Percentiles rank a stretch among this genome's conserved stretches.
These are phyloP conservation scores for Melanopsichium pennsylvanicum DNA, from an alignment of 1,284 basidiomycete genomes.

Conservation along the genomic window DNA sequence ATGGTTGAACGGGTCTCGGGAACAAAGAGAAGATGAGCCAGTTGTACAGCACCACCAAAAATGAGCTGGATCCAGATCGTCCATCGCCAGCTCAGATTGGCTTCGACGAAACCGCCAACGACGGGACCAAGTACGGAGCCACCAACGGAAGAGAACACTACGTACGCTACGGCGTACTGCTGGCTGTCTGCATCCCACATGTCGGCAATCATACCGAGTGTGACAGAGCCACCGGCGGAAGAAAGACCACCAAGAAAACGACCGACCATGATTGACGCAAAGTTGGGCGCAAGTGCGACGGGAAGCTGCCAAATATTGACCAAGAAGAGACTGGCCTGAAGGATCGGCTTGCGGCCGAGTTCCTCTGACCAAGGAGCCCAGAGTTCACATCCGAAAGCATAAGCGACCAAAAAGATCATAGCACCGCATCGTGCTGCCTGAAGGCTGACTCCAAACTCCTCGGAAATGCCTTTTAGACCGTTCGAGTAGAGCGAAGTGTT, in stretches of 20 bases:
- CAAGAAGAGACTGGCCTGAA: slow-evolving; percentile 61
- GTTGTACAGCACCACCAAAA: slow-evolving; percentile 66
- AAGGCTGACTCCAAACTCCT: slow-evolving; percentile 63
- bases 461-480: slow-evolving; percentile 53
- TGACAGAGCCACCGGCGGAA: slow-evolving; percentile 67
- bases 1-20: slow-evolving; percentile 67
- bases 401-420: slow-evolving; percentile 67
- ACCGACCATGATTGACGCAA: slow-evolving; percentile 63
- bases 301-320: slow-evolving; percentile 65
- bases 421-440: slow-evolving; percentile 65
- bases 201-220: slow-evolving; percentile 66
- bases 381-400: slow-evolving; percentile 65
- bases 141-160: slow-evolving; percentile 65
- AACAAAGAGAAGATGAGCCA: slow-evolving; percentile 66
- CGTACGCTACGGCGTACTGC: slow-evolving; percentile 63
- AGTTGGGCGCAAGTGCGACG: slow-evolving; percentile 57
- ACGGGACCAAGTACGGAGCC: slow-evolving; percentile 65
- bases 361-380: slow-evolving; percentile 66
- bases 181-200: slow-evolving; percentile 64
- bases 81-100: slow-evolving; percentile 55
- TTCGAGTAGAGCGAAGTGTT: slow-evolving; percentile 66
- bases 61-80: slow-evolving; percentile 67
- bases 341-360: slow-evolving; percentile 61
- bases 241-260: slow-evolving; percentile 65
- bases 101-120: slow-evolving; percentile 53